phyloP scores from a whole-genome alignment of 2,329 filamentous ascomycete species.

The Fusarium humuli region DNA sequence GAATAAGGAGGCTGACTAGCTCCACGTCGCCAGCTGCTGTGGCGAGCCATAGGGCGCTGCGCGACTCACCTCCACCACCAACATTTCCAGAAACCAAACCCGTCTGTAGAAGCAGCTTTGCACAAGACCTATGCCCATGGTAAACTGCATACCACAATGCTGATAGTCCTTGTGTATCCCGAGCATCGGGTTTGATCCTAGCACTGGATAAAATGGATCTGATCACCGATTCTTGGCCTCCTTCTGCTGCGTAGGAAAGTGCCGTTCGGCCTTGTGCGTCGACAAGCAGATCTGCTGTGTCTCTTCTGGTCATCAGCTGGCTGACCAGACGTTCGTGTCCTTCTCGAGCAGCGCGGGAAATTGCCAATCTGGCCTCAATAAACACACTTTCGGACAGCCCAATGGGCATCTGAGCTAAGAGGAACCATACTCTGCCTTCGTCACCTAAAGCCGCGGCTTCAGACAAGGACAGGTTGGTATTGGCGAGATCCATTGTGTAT shows the following conservation, averaged over 20 bases:
- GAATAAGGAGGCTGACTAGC: background rate
- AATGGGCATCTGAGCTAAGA: background rate
- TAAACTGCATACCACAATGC: background rate
- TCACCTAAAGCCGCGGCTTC: conserved; percentile 7
- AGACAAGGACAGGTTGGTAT: background rate
- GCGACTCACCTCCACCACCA: fast-evolving
- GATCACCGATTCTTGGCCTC: background rate
- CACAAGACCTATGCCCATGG: fast-evolving
- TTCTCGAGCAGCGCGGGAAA: conserved; percentile 4
- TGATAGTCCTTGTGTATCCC: fast-evolving
- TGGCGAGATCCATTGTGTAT: background rate
- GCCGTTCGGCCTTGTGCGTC: background rate
- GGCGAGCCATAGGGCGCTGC: background rate
- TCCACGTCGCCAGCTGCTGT: background rate
- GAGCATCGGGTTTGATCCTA: background rate
- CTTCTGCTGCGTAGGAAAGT: conserved; percentile 9
- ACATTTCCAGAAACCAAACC: background rate
- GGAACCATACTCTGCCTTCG: conserved; percentile 2
- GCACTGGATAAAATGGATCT: background rate
- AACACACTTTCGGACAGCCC: fast-evolving
- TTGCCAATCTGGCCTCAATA: fast-evolving
- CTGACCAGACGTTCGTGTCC: background rate
- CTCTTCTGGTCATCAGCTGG: conserved; percentile 7
- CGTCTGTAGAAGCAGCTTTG: background rate
- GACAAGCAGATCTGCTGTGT: background rate